phyloP scores from a whole-genome alignment of 2,329 filamentous ascomycete species.

The Dendrostoma leiphaemia region DNA sequence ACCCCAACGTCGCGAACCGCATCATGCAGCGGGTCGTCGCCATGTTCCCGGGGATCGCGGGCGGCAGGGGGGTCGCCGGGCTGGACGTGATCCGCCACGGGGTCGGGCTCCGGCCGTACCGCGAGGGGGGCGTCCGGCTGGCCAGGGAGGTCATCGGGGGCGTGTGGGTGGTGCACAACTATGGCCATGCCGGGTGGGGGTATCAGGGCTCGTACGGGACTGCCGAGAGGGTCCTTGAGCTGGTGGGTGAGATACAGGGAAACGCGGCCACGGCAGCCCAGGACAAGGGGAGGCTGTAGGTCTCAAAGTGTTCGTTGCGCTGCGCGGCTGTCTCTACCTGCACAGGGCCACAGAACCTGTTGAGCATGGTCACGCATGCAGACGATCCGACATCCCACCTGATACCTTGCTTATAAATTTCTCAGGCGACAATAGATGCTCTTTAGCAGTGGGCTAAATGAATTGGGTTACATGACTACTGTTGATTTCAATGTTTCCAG shows the following conservation, averaged over 20 bases:
- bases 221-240: constrained; percentile 61
- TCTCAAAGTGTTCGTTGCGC: background rate
- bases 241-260: constrained; percentile 60
- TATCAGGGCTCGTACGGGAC: constrained; percentile 71
- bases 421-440: too few relatives aligned
- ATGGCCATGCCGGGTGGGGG: constrained; percentile 77
- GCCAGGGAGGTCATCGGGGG: constrained; percentile 69
- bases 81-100: constrained; percentile 77
- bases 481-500: too few relatives aligned
- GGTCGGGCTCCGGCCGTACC: constrained; percentile 75
- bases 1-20: constrained; percentile 73
- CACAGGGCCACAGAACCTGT: background rate
- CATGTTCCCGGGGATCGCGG: constrained; percentile 61
- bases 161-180: constrained; percentile 73
- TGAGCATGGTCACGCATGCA: too few relatives aligned
- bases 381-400: too few relatives aligned
- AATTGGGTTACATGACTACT: too few relatives aligned
- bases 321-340: background rate
- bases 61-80: constrained; percentile 66
- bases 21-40: constrained; percentile 80
- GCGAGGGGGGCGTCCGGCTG: constrained; percentile 70
- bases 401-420: too few relatives aligned
- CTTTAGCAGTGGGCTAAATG: too few relatives aligned
- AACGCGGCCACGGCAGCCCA: constrained; percentile 28
- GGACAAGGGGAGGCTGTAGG: constrained; percentile 11